phyloP scores from a whole-genome alignment of 805 yeast genomes.

The Nakazawaea ernobii region DNA sequence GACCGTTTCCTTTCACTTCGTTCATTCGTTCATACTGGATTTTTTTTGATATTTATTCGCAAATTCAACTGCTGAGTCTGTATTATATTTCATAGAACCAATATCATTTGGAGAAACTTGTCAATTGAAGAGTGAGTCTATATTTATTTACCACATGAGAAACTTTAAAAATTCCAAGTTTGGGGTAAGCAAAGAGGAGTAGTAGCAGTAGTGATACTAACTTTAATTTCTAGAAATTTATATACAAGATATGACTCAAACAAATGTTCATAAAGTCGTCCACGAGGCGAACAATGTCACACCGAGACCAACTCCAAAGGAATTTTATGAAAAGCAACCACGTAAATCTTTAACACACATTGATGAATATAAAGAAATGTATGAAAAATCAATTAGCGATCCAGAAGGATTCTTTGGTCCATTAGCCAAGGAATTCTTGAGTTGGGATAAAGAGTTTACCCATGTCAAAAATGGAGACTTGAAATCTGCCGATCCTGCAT shows the following conservation, averaged over 20 bases:
- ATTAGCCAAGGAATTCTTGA: constrained; percentile 62
- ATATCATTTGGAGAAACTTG: no score
- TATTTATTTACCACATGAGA: neutral
- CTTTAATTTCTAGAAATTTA: neutral
- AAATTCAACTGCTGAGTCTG: no score
- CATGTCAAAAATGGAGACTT: constrained; percentile 60
- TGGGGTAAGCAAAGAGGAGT: constrained; percentile 7
- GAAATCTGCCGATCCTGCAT: constrained; percentile 71
- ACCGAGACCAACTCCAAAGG: constrained; percentile 46
- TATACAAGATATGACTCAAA: constrained; percentile 1
- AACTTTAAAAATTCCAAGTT: neutral
- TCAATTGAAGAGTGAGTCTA: neutral
- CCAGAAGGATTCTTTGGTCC: constrained; percentile 81
- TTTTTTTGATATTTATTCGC: no score
- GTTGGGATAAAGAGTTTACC: constrained; percentile 77
- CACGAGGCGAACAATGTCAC: constrained; percentile 54
- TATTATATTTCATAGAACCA: no score
- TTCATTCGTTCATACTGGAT: no score
- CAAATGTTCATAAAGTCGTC: constrained; percentile 37
- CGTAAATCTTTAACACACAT: constrained; percentile 51
- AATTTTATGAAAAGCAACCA: constrained; percentile 56
- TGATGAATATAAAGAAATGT: constrained; percentile 64
- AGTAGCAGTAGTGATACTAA: neutral
- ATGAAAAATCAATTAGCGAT: constrained; percentile 68
- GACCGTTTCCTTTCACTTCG: neutral